Base-by-base conservation (phyloP, 768 basidiomycete species). In the Panaeolus papilionaceus region DNA sequence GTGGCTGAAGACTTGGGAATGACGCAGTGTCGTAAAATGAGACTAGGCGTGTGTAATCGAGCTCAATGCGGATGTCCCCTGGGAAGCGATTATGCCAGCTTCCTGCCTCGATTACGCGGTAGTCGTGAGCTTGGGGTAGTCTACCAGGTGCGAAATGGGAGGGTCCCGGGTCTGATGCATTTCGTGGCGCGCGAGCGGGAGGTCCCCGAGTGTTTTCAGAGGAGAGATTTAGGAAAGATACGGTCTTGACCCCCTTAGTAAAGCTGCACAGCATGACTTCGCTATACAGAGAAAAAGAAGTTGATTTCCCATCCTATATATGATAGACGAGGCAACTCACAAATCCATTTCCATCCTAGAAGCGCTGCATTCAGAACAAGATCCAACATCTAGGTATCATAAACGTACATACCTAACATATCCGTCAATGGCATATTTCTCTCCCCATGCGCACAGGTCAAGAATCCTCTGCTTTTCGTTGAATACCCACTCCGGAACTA, bases 261-360 rank as follows among this genome's bases (percentile, higher is more conserved):
- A 86, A 85, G 68, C 85, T 78, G 68, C 85, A 86, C 8, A 85
- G 73, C 79, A 84, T 83, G 16, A 84, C 73, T 72, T 86, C 85
- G 67, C 84, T 85, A 64, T 4, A 23, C 58, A 63, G 38, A 33
- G 65, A 26, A 37, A 26, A 26, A 70, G 16, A 16, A 10, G 26
- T 9, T 12, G 1, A 12, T 20, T 39, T 20, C n/a, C 38, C 1
- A 62, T 47, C 66, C 14, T 23, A 39, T 0, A 33, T 37, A 54
- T 12, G 16, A 4, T 26, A 7, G 3, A 62, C 14, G 23, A 11
- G 61, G 7, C 23, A 16, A 75, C 83, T 70, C 68, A 85, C 83
- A 87, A 85, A 68, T 83, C 79, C 78, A 81, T 80, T 77, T 84
- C 82, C 84, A 84, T 84, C 67, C 82, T 84, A 39, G 14, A 45